These are phyloP conservation scores for Phytophthora aleatoria DNA, from an alignment of 352 stramenopile genomes.

Conservation along the genomic window DNA sequence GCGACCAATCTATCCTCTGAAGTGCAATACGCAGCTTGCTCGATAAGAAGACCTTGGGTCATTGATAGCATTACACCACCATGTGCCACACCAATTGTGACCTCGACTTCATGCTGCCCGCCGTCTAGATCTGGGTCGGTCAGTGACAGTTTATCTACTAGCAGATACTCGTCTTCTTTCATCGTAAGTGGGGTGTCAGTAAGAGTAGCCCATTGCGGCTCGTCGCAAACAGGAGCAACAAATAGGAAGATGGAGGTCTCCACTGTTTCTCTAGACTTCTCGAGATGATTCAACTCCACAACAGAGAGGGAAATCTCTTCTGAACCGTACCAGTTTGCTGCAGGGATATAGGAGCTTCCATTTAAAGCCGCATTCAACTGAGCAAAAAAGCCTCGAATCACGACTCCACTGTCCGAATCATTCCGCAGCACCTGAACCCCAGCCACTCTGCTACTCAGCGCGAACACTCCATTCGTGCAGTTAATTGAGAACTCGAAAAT, in stretches of 20 bases:
- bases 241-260: constrained; percentile 39
- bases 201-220: constrained; percentile 38
- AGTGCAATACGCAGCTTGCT: constrained; percentile 21
- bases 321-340: constrained; percentile 59
- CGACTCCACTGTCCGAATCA: constrained; percentile 20
- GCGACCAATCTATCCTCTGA: constrained; percentile 14
- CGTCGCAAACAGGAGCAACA: constrained; percentile 61
- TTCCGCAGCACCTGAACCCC: constrained; percentile 43
- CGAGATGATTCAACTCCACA: constrained; percentile 19
- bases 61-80: constrained; percentile 64
- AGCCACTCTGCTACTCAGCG: constrained; percentile 11
- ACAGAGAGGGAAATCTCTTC: constrained; percentile 50
- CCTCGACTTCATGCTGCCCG: constrained; percentile 38
- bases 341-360: constrained; percentile 52
- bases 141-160: constrained; percentile 41
- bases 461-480: constrained; percentile 34
- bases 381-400: constrained; percentile 49
- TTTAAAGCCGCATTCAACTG: constrained; percentile 64
- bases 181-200: constrained; percentile 28
- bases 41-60: constrained; percentile 42
- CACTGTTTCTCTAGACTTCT: constrained; percentile 8
- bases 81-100: constrained; percentile 42
- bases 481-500: constrained; percentile 43
- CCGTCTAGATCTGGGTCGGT: constrained; percentile 37
- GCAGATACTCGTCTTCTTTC: constrained; percentile 49